Conservation (phyloP, 441 rosid species). For the Erysimum cheiri region DNA sequence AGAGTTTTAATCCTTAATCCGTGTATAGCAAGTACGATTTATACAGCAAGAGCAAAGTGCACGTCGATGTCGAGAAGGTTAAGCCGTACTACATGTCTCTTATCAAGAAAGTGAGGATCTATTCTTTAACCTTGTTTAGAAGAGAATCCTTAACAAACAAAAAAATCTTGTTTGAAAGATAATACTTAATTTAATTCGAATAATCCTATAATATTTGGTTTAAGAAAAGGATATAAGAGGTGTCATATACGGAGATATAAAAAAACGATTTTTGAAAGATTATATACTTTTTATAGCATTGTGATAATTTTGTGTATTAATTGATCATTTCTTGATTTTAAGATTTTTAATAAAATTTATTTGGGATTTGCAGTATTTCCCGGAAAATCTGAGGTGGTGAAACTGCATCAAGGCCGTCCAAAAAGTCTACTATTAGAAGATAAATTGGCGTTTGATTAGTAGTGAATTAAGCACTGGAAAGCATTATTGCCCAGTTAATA, state of each 20-base stretch:
- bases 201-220: background rate
- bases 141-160: background rate
- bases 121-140: background rate
- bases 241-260: background rate
- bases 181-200: background rate
- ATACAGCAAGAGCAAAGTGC: slow-evolving; percentile 92
- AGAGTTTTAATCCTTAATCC: background rate
- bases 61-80: slow-evolving; percentile 75
- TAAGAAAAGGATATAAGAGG: background rate
- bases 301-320: background rate
- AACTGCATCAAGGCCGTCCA: background rate
- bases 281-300: background rate
- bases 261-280: background rate
- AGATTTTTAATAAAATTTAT: background rate
- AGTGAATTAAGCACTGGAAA: slow-evolving; percentile 13
- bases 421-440: background rate
- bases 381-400: slow-evolving; percentile 80
- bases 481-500: slow-evolving; percentile 7
- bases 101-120: slow-evolving; percentile 60
- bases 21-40: slow-evolving; percentile 81
- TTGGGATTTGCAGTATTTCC: slow-evolving; percentile 65
- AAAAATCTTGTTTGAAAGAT: background rate
- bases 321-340: background rate
- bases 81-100: slow-evolving; percentile 85
- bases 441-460: background rate